Base-by-base conservation (phyloP, 495 filamentous ascomycete species). In the Penicillium parvum region DNA sequence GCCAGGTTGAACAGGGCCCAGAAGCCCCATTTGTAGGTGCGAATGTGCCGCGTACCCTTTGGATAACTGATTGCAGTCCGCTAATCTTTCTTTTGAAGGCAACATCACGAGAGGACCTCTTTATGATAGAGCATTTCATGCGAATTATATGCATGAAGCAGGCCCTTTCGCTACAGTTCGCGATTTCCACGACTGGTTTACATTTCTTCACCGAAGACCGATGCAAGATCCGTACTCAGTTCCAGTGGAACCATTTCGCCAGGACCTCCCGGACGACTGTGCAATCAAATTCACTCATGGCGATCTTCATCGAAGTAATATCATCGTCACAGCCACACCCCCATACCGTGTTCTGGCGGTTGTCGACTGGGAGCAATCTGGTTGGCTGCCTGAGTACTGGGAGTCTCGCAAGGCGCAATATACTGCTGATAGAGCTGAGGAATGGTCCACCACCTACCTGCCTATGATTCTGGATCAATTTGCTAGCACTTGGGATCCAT, bases 211-310 rank as follows among this genome's bases (percentile, higher is more conserved):
- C 30, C 57, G 57, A 49, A 53, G 45, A 51, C 49, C 41, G 22
- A 58, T 54, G 57, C 25, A 40, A 12, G 47, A 60, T 55, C 60
- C 60, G 29, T 48, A 60, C 37, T 60, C 57, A 16, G 45, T 57
- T 0, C 57, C 57, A 47, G 25, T 58, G 2, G 60, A 64, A 36
- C 55, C 57, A 25, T 64, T 58, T 22, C 57, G 60, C 15, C 29
- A 53, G 12, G 51, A 53, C 7, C 43, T 60, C 0, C 49, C 53
- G 20, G 52, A 59, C 23, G 36, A 68, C 35, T 45, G 54, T 37
- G 55, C 60, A 6, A 68, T 73, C 33, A 64, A 61, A 2, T 77
- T 74, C 32, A 75, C 72, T 10, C 72, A 75, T 50, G 59, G 51
- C 17, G 70, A 68, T 46, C 50, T 74, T 18, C 66, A 72, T 49